Evolutionary conservation across 495 filamentous ascomycete species (phyloP).

Genomic region (Neurospora sp.): DNA sequence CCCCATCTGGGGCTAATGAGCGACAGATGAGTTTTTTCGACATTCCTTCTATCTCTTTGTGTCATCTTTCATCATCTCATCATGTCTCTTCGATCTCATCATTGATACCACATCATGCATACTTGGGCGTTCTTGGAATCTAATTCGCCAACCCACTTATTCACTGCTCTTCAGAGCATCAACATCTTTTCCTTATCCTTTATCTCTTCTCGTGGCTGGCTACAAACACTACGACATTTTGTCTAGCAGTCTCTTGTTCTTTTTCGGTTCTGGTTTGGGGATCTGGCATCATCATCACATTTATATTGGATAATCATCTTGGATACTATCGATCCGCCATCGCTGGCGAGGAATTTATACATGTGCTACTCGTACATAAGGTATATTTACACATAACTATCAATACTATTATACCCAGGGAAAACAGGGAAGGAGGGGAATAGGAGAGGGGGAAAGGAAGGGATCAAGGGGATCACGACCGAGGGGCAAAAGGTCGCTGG

Average conservation of each 20-base stretch:
- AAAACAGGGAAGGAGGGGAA: not conserved
- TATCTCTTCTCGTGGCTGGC: not conserved
- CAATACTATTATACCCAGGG: not conserved
- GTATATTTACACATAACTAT: not conserved
- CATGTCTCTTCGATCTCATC: not conserved
- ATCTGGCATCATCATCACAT: not conserved
- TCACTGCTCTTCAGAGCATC: not conserved
- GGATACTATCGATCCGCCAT: not conserved
- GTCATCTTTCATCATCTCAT: not conserved
- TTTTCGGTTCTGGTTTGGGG: not conserved
- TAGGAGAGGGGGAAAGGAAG: not conserved
- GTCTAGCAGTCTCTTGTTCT: not conserved
- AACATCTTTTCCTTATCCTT: not conserved
- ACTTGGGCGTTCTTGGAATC: not conserved
- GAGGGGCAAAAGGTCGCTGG: not conserved
- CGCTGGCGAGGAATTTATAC: not conserved
- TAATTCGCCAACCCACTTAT: not conserved
- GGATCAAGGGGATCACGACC: not conserved
- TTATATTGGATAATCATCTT: not conserved
- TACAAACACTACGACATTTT: not conserved
- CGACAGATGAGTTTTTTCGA: not conserved
- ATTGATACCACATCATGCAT: not conserved
- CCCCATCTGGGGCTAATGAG: slow-evolving; percentile 34
- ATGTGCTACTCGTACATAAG: not conserved
- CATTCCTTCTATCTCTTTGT: slow-evolving; percentile 3